phyloP scores from a whole-genome alignment of 805 yeast species.

The Metschnikowia lochheadii region DNA sequence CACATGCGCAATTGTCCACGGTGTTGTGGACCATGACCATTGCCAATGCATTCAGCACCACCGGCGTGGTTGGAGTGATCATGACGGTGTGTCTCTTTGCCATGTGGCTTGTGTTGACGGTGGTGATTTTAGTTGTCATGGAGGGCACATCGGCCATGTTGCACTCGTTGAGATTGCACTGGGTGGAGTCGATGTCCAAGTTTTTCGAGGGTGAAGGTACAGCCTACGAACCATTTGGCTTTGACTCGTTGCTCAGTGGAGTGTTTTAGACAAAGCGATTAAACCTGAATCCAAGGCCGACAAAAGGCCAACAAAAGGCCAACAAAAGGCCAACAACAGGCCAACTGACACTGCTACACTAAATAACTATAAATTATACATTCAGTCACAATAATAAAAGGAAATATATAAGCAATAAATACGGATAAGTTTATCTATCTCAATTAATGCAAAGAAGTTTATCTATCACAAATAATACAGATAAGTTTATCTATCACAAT shows the following conservation, averaged over 20 bases:
- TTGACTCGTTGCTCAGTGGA: slow-evolving; percentile 26
- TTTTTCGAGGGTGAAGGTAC: slow-evolving; percentile 96
- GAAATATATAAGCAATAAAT: too few relatives aligned
- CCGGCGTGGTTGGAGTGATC: slow-evolving; percentile 64
- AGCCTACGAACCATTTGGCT: slow-evolving; percentile 84
- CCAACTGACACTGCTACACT: too few relatives aligned
- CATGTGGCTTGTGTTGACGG: slow-evolving; percentile 92
- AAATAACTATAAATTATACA: too few relatives aligned
- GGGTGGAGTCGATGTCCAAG: slow-evolving; percentile 99
- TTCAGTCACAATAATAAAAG: too few relatives aligned
- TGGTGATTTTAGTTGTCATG: slow-evolving; percentile 89
- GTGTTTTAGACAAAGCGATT: slow-evolving; percentile 7
- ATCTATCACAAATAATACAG: too few relatives aligned
- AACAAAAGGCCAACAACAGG: too few relatives aligned
- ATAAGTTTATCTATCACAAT: too few relatives aligned
- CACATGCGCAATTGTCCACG: slow-evolving; percentile 93
- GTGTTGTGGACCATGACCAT: slow-evolving; percentile 97
- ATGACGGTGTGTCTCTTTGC: slow-evolving; percentile 80
- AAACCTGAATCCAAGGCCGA: too few relatives aligned
- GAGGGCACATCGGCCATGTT: slow-evolving; percentile 99
- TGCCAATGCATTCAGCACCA: slow-evolving; percentile 63
- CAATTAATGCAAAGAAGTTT: too few relatives aligned
- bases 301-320: too few relatives aligned
- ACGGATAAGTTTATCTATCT: too few relatives aligned
- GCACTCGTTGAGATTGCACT: slow-evolving; percentile 95